These are phyloP conservation scores for Coniochaeta sp. DNA, from an alignment of 2,329 filamentous ascomycete species.

Conservation along the genomic window DNA sequence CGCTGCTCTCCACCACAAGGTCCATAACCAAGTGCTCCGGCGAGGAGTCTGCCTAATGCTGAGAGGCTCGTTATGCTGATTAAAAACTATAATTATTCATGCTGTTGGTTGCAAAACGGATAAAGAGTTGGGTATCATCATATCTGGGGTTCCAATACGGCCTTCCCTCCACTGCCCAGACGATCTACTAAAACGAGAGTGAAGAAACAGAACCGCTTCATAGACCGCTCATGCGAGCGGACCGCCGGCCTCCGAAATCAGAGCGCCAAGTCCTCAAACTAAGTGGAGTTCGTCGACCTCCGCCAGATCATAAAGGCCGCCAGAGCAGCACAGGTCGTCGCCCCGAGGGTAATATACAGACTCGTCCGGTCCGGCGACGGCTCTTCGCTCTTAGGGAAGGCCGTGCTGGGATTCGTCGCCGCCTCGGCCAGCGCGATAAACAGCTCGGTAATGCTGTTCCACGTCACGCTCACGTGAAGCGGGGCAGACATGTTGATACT, in stretches of 20 bases:
- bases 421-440: slow-evolving; percentile 90
- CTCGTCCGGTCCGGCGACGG: slow-evolving; percentile 76
- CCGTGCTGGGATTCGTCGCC: slow-evolving; percentile 80
- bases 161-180: neutral
- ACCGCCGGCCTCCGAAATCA: neutral
- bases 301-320: slow-evolving; percentile 61
- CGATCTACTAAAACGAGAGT: neutral
- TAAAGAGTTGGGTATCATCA: slow-evolving; percentile 1
- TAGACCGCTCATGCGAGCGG: neutral
- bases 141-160: neutral
- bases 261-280: neutral
- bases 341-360: slow-evolving; percentile 78
- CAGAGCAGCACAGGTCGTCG: slow-evolving; percentile 55
- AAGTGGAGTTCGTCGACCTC: slow-evolving; percentile 40
- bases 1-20: neutral
- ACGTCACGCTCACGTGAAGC: slow-evolving; percentile 89
- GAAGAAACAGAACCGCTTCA: neutral
- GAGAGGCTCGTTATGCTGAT: neutral
- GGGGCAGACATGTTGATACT: slow-evolving; percentile 82
- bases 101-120: neutral
- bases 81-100: neutral
- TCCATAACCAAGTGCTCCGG: neutral
- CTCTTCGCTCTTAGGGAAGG: slow-evolving; percentile 84
- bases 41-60: neutral
- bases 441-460: slow-evolving; percentile 88